Base-by-base conservation (phyloP, 2,329 filamentous ascomycete species). In the Colletotrichum noveboracense region DNA sequence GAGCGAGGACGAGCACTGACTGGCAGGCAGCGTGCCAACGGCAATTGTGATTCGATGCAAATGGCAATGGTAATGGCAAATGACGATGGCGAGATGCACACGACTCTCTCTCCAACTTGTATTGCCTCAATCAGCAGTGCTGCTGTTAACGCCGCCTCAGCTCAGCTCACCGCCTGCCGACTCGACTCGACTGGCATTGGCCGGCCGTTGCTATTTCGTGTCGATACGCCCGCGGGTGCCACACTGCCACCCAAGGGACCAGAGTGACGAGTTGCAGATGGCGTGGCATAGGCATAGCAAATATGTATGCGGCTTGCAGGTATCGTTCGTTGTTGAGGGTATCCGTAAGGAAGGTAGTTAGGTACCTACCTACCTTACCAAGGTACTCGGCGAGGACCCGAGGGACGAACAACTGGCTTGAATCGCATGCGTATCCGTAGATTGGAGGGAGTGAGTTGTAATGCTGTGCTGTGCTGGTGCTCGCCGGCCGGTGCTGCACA, bases 1-100 rank as follows among this genome's bases (percentile, higher is more conserved):
- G n/a, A 38, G 21, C 43, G 43, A 48, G 43, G 43, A 48, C 43
- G 43, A 48, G 21, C 36, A 48, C 13, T 30, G 30, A 32, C 36
- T 24, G 24, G 32, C 60, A 28, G 55, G 61, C 32, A 14, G 34
- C 14, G 65, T 43, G 21, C 64, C 21, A 36, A 69, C 66, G 38
- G 36, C n/a, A 62, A 65, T 43, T 43, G 38, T 43, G 38, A 48
- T 13, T 21, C 52, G 36, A 66, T 66, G 62, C 36, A 55, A 70
- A 62, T 66, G 62, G 52, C 36, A 71, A 64, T 66, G 61, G 52
- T 52, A 71, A 64, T 66, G 61, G 52, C 61, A 72, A 64, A 65
- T 66, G 48, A 52, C 48, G 36, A 75, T 21, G 61, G 43, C 43
- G 43, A 48, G 43, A 48, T 48, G 43, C 43, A 21, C 43, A 48